Evolutionary conservation across 495 filamentous ascomycete genomes (phyloP), one percentile per base, ranked within the genome.

Genomic region (Sordaria brevicollis): DNA sequence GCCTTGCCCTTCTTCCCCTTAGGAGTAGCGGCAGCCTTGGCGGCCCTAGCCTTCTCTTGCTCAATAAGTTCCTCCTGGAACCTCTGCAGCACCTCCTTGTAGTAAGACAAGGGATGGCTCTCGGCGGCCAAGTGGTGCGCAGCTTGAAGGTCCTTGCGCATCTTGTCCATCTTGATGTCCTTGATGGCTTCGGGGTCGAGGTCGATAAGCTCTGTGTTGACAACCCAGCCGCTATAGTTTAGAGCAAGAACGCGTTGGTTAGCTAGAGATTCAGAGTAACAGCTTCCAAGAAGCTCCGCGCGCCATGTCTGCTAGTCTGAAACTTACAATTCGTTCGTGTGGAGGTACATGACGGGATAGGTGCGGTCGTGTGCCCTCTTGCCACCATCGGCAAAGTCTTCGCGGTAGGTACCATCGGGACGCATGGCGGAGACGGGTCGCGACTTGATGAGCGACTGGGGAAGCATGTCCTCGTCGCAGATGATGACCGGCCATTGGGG

Each of bases 321-420:
- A 10, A 89, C 93, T 86, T 82, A 97, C 94, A 97, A 97, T 84
- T 97, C 93, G 77, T 97, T 96, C 68, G 93, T 96, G 70, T 89
- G 84, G 68, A 97, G 83, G 79, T 95, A 97, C 93, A 97, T 97
- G 72, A 97, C 89, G 3, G 94, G 93, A 78, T 91, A 97, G 5
- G 91, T 93, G 49, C 94, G 86, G 78, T 97, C 93, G 41, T 88
- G 85, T 19, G 84, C 89, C 68, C 92, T 90, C 83, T 93, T 93
- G 70, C 90, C 93, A 69, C 88, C 93, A 74, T 95, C 92, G 34
- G 87, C 86, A 76, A 91, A 94, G 73, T 93, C 92, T 65, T 91
- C 91, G 65, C 91, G 88, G 80, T 93, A 94, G 2, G 90, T 89
- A 35, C 93, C 93, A 80, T 96, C 93, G 25, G 84, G 76, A 49